Conservation (phyloP, 1,284 basidiomycete genomes). For the Butyriboletus regius region DNA sequence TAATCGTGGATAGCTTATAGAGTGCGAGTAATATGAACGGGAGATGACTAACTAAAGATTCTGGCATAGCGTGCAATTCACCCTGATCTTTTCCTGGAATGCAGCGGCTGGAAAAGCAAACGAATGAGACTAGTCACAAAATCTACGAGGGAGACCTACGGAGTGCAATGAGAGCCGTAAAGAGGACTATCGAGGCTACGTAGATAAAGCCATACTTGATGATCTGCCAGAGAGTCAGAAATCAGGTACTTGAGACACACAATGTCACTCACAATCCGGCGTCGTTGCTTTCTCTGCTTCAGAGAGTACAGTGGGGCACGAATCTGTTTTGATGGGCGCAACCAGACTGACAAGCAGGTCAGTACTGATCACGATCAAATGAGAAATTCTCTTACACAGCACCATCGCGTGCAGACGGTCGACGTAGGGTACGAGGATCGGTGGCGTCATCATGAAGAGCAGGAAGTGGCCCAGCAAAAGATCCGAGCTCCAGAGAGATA, state of each 20-base stretch:
- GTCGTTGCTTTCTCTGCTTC: constrained; percentile 78
- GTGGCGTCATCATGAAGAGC: constrained; percentile 68
- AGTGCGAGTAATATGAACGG: constrained; percentile 23
- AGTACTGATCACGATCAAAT: constrained; percentile 15
- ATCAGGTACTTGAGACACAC: neutral
- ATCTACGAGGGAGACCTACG: constrained; percentile 48
- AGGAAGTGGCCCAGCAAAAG: constrained; percentile 61
- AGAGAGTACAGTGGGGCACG: constrained; percentile 87
- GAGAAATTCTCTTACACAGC: constrained; percentile 48
- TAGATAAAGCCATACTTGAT: constrained; percentile 75
- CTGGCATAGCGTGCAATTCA: constrained; percentile 64
- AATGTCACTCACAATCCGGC: constrained; percentile 65
- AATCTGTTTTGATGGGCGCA: constrained; percentile 83
- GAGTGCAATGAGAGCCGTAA: constrained; percentile 68
- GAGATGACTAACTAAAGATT: constrained; percentile 46
- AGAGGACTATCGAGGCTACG: constrained; percentile 63
- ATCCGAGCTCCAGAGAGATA: constrained; percentile 75
- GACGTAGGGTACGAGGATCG: constrained; percentile 66
- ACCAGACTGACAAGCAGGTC: constrained; percentile 54
- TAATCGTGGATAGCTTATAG: constrained; percentile 29
- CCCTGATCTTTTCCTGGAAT: constrained; percentile 51
- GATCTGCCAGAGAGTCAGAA: constrained; percentile 37
- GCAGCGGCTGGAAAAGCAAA: constrained; percentile 43
- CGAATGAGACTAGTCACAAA: neutral
- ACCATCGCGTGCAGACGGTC: constrained; percentile 70